Evolutionary conservation across 495 filamentous ascomycete genomes (phyloP).

Genomic region (Pyrenula massariospora): DNA sequence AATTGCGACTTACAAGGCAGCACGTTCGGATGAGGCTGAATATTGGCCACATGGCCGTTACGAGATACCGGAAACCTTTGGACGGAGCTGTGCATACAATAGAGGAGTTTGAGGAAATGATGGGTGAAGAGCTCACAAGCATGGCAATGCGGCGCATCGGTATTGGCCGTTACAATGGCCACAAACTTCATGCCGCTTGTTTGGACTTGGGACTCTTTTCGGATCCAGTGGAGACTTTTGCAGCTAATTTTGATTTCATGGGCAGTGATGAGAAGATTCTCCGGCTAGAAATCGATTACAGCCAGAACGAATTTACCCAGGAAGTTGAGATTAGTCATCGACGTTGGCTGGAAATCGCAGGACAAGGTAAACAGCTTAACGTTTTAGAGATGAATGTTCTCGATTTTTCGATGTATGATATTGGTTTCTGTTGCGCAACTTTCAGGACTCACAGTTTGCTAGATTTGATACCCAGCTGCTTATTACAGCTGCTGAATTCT

Average conservation of each 20-base stretch:
- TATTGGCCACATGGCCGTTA: slow-evolving; percentile 42
- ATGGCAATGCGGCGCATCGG: not conserved
- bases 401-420: not conserved
- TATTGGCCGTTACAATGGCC: not conserved
- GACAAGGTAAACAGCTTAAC: not conserved
- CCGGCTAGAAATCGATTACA: slow-evolving; percentile 23
- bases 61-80: slow-evolving; percentile 25
- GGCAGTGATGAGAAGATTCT: slow-evolving; percentile 13
- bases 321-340: slow-evolving; percentile 20
- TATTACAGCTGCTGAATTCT: slow-evolving; percentile 38
- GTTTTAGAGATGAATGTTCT: not conserved
- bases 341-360: slow-evolving; percentile 22
- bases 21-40: slow-evolving; percentile 41
- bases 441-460: not conserved
- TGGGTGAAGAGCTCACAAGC: not conserved
- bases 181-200: slow-evolving; percentile 16
- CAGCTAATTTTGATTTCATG: slow-evolving; percentile 32
- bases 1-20: not conserved
- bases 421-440: not conserved
- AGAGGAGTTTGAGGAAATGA: not conserved
- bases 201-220: slow-evolving; percentile 17
- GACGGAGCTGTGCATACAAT: slow-evolving; percentile 5
- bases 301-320: slow-evolving; percentile 8
- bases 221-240: slow-evolving; percentile 17
- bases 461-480: not conserved